Conservation (phyloP, 129 eudicot genomes). For the Lactuca sativa region DNA sequence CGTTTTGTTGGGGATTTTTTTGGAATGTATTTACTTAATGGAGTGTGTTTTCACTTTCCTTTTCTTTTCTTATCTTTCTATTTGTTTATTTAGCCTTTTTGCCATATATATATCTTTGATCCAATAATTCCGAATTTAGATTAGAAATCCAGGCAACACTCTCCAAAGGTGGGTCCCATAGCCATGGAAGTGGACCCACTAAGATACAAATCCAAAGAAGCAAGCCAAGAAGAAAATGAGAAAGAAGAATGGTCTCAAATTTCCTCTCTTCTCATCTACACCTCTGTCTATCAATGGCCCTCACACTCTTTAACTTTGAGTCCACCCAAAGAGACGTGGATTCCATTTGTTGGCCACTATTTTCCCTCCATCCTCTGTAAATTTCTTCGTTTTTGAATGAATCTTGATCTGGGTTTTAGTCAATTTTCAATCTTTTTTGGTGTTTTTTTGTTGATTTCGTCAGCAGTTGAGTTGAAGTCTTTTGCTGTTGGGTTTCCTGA, state of each 20-base stretch:
- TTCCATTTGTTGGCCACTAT: conserved; percentile 33
- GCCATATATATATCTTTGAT: conserved; percentile 5
- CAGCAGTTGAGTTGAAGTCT: conserved; percentile 7
- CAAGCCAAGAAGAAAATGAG: conserved; percentile 46
- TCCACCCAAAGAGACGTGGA: conserved; percentile 63
- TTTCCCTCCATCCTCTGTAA: conserved; percentile 22
- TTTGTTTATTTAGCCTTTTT: not conserved
- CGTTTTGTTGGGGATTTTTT: conserved; percentile 11
- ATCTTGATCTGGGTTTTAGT: conserved; percentile 40
- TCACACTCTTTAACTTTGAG: conserved; percentile 54
- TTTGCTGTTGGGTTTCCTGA: conserved; percentile 29
- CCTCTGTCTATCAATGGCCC: conserved; percentile 46
- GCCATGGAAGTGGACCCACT: conserved; percentile 48
- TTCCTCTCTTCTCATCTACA: conserved; percentile 37
- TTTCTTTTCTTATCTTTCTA: not conserved
- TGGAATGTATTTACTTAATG: conserved; percentile 19
- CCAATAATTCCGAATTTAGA: conserved; percentile 19
- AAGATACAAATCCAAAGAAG: conserved; percentile 51
- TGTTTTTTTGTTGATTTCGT: conserved; percentile 25
- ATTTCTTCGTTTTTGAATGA: conserved; percentile 30
- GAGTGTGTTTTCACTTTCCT: not conserved
- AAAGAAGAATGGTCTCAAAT: conserved; percentile 23
- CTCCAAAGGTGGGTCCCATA: conserved; percentile 29
- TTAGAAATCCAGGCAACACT: conserved; percentile 34
- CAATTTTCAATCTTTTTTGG: conserved; percentile 20